Conservation (phyloP, 2,329 filamentous ascomycete species). For the Claviceps digitariae region DNA sequence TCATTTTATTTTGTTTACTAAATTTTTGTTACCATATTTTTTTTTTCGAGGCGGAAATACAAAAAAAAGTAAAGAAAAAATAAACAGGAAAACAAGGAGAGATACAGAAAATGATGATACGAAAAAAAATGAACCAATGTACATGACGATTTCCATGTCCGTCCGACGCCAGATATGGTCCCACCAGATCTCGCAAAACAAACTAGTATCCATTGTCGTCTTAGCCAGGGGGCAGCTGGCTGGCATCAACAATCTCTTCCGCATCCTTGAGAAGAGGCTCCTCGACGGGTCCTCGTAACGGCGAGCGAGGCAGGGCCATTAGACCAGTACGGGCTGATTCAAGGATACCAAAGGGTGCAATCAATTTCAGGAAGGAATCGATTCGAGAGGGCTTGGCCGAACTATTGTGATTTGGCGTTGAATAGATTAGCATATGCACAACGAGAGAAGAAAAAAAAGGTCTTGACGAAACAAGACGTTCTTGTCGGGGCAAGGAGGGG, state of each 20-base stretch:
- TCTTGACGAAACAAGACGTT: constrained; percentile 11
- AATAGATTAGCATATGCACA: background rate
- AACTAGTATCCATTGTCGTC: constrained; percentile 1
- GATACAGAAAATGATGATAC: background rate
- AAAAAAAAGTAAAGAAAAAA: constrained; percentile 7
- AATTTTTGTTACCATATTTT: background rate
- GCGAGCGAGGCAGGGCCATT: constrained; percentile 91
- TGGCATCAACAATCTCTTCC: constrained; percentile 87
- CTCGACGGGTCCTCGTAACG: constrained; percentile 62
- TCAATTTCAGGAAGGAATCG: constrained; percentile 93
- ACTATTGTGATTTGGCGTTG: constrained; percentile 24
- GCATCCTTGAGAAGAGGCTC: constrained; percentile 66
- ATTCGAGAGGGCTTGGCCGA: constrained; percentile 90
- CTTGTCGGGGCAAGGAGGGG: too few relatives aligned
- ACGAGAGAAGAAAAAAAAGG: too few relatives aligned
- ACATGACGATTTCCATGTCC: constrained; percentile 5
- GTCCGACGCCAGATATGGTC: constrained; percentile 8
- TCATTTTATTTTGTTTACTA: background rate
- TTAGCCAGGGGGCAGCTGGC: constrained; percentile 83
- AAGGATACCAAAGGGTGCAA: constrained; percentile 87
- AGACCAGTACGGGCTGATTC: constrained; percentile 92
- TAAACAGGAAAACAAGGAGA: background rate
- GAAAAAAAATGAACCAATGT: background rate
- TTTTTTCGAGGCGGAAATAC: background rate
- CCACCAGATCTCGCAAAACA: background rate